These are phyloP conservation scores for Penicillium occitanis DNA, from an alignment of 2,329 filamentous ascomycete species.

Conservation along the genomic window DNA sequence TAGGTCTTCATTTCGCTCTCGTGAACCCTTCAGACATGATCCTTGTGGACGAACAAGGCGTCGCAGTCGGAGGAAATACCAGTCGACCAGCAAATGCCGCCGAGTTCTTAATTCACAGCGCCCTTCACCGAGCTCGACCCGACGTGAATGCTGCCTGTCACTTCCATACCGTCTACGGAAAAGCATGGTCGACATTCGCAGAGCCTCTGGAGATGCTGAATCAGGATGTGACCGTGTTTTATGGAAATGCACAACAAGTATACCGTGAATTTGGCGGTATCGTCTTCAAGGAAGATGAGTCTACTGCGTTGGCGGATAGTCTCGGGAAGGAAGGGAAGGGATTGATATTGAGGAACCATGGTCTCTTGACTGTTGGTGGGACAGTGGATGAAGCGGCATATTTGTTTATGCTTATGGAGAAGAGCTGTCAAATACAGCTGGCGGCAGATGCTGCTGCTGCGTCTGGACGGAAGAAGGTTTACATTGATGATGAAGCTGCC, in stretches of 20 bases:
- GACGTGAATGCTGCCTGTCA: not conserved
- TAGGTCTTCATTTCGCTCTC: not conserved
- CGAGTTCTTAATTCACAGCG: not conserved
- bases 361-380: not conserved
- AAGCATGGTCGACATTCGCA: not conserved
- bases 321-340: not conserved
- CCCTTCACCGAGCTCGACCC: not conserved
- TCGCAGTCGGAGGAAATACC: not conserved
- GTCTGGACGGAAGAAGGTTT: not conserved
- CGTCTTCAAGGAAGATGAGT: not conserved
- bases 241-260: not conserved
- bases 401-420: not conserved
- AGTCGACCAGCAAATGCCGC: not conserved
- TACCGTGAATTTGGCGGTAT: not conserved
- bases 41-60: not conserved
- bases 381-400: not conserved
- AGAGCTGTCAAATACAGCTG: slow-evolving; percentile 3
- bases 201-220: not conserved
- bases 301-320: not conserved
- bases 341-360: not conserved
- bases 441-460: not conserved
- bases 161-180: not conserved
- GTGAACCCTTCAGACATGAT: not conserved
- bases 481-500: not conserved
- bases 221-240: not conserved